Evolutionary conservation across 2,329 filamentous ascomycete species (phyloP).

Genomic region (Xylariales sp.): DNA sequence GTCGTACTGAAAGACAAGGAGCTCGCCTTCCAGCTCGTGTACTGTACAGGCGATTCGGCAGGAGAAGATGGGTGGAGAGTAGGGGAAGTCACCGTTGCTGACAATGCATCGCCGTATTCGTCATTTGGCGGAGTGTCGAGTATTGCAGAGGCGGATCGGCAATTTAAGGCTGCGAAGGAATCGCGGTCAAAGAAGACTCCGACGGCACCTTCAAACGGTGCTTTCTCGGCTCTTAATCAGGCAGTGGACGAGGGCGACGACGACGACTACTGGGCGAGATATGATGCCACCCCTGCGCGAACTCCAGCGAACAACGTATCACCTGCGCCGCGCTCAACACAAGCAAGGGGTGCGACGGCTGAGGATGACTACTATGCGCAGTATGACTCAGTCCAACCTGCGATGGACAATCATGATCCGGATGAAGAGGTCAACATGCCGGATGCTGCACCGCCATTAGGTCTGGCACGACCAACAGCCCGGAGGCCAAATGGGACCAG

Average conservation of each 20-base stretch:
- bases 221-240: slow-evolving; percentile 10
- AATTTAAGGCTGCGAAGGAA: slow-evolving; percentile 36
- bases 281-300: slow-evolving; percentile 63
- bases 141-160: slow-evolving; percentile 58
- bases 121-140: slow-evolving; percentile 45
- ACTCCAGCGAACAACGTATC: slow-evolving; percentile 60
- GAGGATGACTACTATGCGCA: slow-evolving; percentile 73
- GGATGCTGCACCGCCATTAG: slow-evolving; percentile 32
- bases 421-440: slow-evolving; percentile 53
- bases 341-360: slow-evolving; percentile 28
- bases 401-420: slow-evolving; percentile 77
- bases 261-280: slow-evolving; percentile 75
- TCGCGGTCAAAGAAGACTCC: slow-evolving; percentile 20
- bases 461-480: slow-evolving; percentile 20
- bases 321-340: slow-evolving; percentile 48
- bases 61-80: slow-evolving; percentile 67
- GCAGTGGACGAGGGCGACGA: slow-evolving; percentile 56
- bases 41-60: slow-evolving; percentile 62
- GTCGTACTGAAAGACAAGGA: slow-evolving; percentile 57
- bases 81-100: slow-evolving; percentile 60
- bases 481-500: slow-evolving; percentile 18
- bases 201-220: slow-evolving; percentile 10
- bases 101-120: slow-evolving; percentile 52
- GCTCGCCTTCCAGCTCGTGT: slow-evolving; percentile 62
- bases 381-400: slow-evolving; percentile 74